Evolutionary conservation across 306 rosid species (phyloP).

Genomic region (Spatholobus suberectus): DNA sequence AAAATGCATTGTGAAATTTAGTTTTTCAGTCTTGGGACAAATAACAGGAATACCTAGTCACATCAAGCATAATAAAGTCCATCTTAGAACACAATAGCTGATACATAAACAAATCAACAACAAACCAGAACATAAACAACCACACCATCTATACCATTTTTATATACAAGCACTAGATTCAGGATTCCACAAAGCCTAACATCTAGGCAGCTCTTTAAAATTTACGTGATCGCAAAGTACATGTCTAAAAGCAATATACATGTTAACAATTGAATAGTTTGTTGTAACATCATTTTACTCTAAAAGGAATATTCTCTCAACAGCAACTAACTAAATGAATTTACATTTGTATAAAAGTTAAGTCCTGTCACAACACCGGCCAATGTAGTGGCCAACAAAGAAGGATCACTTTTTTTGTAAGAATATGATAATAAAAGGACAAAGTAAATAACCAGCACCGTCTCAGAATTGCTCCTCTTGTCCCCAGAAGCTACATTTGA

Average conservation of each 20-base stretch:
- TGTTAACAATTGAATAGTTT: conserved; percentile 16
- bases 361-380: conserved; percentile 32
- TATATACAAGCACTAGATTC: conserved; percentile 1
- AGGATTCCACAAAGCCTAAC: conserved; percentile 17
- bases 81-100: neutral
- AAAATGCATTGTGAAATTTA: neutral
- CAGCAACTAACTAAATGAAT: neutral
- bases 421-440: conserved; percentile 11
- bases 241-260: conserved; percentile 2
- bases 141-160: neutral
- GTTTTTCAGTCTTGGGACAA: neutral
- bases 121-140: conserved; percentile 15
- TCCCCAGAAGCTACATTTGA: conserved; percentile 48
- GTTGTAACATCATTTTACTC: conserved; percentile 30
- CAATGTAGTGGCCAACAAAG: conserved; percentile 22
- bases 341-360: neutral
- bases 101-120: conserved; percentile 16
- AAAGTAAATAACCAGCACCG: conserved; percentile 51
- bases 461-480: conserved; percentile 51
- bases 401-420: neutral
- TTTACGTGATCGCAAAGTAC: conserved; percentile 7
- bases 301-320: conserved; percentile 12
- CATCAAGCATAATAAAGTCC: conserved; percentile 18
- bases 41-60: conserved; percentile 17
- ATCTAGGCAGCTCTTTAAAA: neutral